phyloP scores from a whole-genome alignment of 345 rosid species.

The Rhizophora mangle region DNA sequence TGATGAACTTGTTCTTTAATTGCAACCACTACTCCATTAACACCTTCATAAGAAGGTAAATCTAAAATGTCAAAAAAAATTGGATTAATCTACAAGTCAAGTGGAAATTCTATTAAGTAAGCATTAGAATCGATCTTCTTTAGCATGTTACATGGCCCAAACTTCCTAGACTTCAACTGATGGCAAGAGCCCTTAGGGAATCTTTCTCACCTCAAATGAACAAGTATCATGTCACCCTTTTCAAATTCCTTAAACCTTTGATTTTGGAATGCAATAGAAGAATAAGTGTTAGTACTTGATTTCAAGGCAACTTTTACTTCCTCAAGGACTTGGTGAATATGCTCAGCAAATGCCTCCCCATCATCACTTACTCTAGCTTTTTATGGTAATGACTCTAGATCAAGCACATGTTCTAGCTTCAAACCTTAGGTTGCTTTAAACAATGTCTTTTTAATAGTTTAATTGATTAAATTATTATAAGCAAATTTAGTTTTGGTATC shows the following conservation, averaged over 20 bases:
- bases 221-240: not conserved
- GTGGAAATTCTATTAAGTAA: not conserved
- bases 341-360: not conserved
- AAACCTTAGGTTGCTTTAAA: no score
- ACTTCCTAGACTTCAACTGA: not conserved
- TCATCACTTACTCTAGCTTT: no score
- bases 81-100: not conserved
- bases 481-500: no score
- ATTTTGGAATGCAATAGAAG: not conserved
- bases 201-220: not conserved
- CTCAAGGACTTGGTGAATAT: not conserved
- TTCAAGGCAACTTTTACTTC: not conserved
- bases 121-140: constrained; percentile 6
- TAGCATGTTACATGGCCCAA: constrained; percentile 1
- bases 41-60: constrained; percentile 2
- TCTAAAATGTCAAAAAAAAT: not conserved
- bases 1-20: not conserved
- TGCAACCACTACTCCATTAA: not conserved
- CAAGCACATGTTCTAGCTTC: no score
- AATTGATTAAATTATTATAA: no score
- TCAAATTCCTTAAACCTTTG: not conserved
- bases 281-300: not conserved
- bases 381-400: no score
- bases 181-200: not conserved
- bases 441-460: no score